Evolutionary conservation across 78 protist genomes (phyloP).

Genomic region (Chrysochromulina tobinii): DNA sequence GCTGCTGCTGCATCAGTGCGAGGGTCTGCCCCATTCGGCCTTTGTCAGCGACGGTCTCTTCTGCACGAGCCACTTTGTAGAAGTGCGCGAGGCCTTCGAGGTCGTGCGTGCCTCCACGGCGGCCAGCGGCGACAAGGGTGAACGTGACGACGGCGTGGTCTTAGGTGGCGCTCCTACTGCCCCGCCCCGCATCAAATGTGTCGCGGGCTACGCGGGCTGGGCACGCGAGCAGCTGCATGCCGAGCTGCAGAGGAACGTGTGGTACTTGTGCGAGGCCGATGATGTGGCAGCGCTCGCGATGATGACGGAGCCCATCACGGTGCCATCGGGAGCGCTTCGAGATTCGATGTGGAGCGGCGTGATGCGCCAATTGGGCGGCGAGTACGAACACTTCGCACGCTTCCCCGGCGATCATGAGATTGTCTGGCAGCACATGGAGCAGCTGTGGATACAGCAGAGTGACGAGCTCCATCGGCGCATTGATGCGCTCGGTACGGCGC

Average conservation of each 20-base stretch:
- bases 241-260: background rate
- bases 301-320: too few relatives aligned
- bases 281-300: background rate
- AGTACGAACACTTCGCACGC: too few relatives aligned
- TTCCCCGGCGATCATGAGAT: too few relatives aligned
- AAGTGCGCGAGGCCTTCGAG: background rate
- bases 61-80: background rate
- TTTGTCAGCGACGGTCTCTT: background rate
- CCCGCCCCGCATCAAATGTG: background rate
- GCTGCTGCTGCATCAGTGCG: background rate
- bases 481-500: too few relatives aligned
- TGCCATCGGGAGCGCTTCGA: too few relatives aligned
- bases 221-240: background rate
- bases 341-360: too few relatives aligned
- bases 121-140: background rate
- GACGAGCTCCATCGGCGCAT: too few relatives aligned
- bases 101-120: background rate
- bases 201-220: background rate
- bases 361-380: too few relatives aligned
- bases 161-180: background rate
- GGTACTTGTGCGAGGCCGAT: background rate
- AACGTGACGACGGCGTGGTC: background rate
- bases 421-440: too few relatives aligned
- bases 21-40: background rate
- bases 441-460: too few relatives aligned